Evolutionary conservation across 257 asterid species (phyloP).

Genomic region (Primulina eburnea): DNA sequence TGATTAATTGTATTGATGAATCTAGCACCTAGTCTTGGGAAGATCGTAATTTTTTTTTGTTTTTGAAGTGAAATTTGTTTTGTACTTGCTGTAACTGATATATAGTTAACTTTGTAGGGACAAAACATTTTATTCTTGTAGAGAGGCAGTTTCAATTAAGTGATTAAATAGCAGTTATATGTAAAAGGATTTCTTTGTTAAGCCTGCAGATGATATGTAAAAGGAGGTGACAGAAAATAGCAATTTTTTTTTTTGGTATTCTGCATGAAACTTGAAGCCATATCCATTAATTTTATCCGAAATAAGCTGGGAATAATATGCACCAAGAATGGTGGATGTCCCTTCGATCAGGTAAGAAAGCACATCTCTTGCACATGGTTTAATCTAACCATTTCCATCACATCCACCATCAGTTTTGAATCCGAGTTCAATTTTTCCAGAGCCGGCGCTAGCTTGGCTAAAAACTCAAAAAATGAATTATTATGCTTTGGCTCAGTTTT

Average conservation of each 20-base stretch:
- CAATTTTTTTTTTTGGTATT: background rate
- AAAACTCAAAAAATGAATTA: background rate
- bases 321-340: background rate
- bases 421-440: background rate
- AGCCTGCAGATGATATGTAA: background rate
- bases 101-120: background rate
- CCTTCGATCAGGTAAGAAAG: background rate
- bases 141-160: slow-evolving; percentile 8
- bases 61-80: too few species aligned
- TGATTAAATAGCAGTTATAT: background rate
- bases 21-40: slow-evolving; percentile 15
- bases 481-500: background rate
- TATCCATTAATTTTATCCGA: background rate
- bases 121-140: background rate
- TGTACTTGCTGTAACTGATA: slow-evolving; percentile 3
- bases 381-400: background rate
- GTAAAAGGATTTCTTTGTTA: background rate
- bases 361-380: background rate
- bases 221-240: background rate
- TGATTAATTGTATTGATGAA: slow-evolving; percentile 11
- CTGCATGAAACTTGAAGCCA: background rate
- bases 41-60: slow-evolving; percentile 1
- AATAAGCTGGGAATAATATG: background rate
- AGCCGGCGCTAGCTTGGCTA: background rate
- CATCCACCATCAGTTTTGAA: background rate